Evolutionary conservation across 2,329 filamentous ascomycete species (phyloP).

Genomic region (Sclerotinia nivalis): DNA sequence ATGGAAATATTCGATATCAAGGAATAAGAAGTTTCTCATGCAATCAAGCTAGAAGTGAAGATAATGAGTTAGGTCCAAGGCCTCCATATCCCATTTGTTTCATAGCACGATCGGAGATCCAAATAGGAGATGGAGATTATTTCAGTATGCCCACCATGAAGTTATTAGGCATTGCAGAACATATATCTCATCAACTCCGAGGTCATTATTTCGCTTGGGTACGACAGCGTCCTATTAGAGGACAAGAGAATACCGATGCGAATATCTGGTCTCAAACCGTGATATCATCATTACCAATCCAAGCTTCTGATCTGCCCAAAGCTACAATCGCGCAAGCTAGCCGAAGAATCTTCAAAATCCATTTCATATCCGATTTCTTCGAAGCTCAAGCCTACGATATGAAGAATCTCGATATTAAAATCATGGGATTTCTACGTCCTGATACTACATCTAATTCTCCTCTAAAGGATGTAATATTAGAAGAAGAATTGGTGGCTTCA

Average conservation of each 20-base stretch:
- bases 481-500: slow-evolving; percentile 44
- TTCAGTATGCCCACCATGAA: slow-evolving; percentile 56
- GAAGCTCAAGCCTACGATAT: slow-evolving; percentile 47
- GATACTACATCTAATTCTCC: slow-evolving; percentile 45
- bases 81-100: slow-evolving; percentile 57
- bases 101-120: slow-evolving; percentile 48
- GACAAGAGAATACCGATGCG: slow-evolving; percentile 22
- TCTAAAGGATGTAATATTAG: slow-evolving; percentile 42
- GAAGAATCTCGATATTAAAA: slow-evolving; percentile 51
- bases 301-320: slow-evolving; percentile 40
- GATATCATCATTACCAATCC: slow-evolving; percentile 55
- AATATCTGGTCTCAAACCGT: slow-evolving; percentile 59
- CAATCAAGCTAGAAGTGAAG: slow-evolving; percentile 40
- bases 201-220: slow-evolving; percentile 69
- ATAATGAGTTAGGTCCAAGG: slow-evolving; percentile 52
- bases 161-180: slow-evolving; percentile 52
- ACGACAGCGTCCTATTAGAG: slow-evolving; percentile 37
- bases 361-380: slow-evolving; percentile 55
- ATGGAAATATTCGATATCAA: slow-evolving; percentile 45
- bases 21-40: slow-evolving; percentile 43
- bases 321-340: slow-evolving; percentile 46
- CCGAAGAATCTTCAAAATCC: slow-evolving; percentile 52
- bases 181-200: slow-evolving; percentile 54
- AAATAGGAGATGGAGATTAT: slow-evolving; percentile 41
- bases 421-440: slow-evolving; percentile 61